Evolutionary conservation across 2,329 filamentous ascomycete species (phyloP).

Genomic region (Paraphoma sp.): DNA sequence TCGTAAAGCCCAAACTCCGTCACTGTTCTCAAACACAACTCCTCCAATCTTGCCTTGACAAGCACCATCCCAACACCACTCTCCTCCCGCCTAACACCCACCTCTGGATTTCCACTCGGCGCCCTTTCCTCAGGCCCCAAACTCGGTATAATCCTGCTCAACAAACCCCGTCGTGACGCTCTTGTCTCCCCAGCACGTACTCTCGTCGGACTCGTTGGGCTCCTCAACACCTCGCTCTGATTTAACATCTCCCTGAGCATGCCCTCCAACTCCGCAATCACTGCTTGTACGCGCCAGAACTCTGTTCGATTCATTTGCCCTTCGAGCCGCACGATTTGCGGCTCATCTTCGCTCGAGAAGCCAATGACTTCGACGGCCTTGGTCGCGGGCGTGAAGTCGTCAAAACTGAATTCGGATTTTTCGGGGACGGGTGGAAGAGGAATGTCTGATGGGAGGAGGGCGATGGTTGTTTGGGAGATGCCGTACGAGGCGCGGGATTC

Average conservation of each 20-base stretch:
- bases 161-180: conserved; percentile 18
- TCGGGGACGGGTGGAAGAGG: conserved; percentile 27
- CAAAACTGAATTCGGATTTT: conserved; percentile 43
- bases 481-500: conserved; percentile 49
- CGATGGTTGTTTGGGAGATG: conserved; percentile 52
- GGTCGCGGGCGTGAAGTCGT: conserved; percentile 15
- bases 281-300: conserved; percentile 53
- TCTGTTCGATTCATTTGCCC: conserved; percentile 50
- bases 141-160: conserved; percentile 31
- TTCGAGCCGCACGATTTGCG: conserved; percentile 48
- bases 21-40: conserved; percentile 41
- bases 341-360: conserved; percentile 48
- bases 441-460: conserved; percentile 54
- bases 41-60: conserved; percentile 38
- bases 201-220: conserved; percentile 3
- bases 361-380: conserved; percentile 45
- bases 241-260: conserved; percentile 43
- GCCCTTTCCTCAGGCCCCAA: conserved; percentile 27
- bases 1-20: conserved; percentile 46
- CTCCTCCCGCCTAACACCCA: conserved; percentile 17
- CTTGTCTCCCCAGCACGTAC: conserved; percentile 3
- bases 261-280: conserved; percentile 49
- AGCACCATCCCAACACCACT: conserved; percentile 25
- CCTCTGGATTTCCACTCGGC: conserved; percentile 26
- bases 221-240: conserved; percentile 18